These are phyloP conservation scores for Fusarium buharicum DNA, from an alignment of 2,329 filamentous ascomycete species.

Conservation along the genomic window DNA sequence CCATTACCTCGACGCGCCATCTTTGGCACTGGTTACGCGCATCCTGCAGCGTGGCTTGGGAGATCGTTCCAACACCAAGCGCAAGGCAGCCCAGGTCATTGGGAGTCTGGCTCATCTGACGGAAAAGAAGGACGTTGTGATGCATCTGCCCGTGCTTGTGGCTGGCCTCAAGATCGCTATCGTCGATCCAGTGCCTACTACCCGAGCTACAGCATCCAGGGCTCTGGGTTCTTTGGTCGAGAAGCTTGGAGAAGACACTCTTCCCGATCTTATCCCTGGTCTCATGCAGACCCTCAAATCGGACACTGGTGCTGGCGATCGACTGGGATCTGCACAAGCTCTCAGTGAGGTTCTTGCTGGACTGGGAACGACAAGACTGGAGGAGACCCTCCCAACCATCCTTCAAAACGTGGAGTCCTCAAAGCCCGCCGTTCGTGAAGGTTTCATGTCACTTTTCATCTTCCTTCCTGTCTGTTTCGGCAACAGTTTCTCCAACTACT, in stretches of 20 bases:
- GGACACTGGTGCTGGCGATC: conserved; percentile 94
- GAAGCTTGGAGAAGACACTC: conserved; percentile 94
- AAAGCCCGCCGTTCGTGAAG: conserved; percentile 91
- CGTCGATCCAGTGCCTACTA: conserved; percentile 95
- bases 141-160: conserved; percentile 91
- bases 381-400: conserved; percentile 96
- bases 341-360: conserved; percentile 96
- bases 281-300: conserved; percentile 98
- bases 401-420: conserved; percentile 94
- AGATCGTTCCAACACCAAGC: conserved; percentile 93
- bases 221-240: conserved; percentile 96
- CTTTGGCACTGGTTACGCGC: conserved; percentile 90
- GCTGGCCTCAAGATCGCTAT: conserved; percentile 88
- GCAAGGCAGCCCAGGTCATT: conserved; percentile 97
- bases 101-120: conserved; percentile 97
- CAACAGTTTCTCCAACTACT: conserved; percentile 97
- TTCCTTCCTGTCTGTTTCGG: conserved; percentile 99
- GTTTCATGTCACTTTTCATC: conserved; percentile 99
- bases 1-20: conserved; percentile 97
- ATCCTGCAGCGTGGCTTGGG: conserved; percentile 92
- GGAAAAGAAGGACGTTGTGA: conserved; percentile 91
- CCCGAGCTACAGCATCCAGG: conserved; percentile 93
- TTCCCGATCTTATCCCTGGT: conserved; percentile 96
- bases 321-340: conserved; percentile 94
- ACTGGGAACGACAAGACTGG: conserved; percentile 88